A percentile compares a stretch with the other conserved stretches of the same genome.
Evolutionary conservation across 2,329 filamentous ascomycete genomes (phyloP).

Genomic region (Calonectria hongkongensis): DNA sequence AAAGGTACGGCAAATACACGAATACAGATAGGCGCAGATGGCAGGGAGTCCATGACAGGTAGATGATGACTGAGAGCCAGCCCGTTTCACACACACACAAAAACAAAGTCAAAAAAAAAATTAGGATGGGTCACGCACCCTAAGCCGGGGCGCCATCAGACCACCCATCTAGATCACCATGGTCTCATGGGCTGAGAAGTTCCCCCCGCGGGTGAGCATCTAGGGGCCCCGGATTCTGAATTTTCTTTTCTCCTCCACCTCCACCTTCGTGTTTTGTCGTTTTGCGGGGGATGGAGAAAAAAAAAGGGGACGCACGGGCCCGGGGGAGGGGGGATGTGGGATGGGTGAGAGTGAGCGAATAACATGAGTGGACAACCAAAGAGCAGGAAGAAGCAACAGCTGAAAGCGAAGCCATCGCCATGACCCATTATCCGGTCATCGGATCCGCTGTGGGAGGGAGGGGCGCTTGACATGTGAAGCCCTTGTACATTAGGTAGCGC

Average conservation of each 20-base stretch:
- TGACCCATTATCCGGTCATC: conserved; percentile 19
- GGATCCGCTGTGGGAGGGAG: conserved; percentile 4
- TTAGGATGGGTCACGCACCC: conserved; percentile 15
- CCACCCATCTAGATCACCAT: conserved; percentile 16
- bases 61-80: conserved; percentile 19
- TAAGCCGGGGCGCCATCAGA: conserved; percentile 14
- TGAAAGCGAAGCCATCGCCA: conserved; percentile 22
- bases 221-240: conserved; percentile 29
- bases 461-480: conserved; percentile 2
- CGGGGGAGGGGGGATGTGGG: too few relatives aligned
- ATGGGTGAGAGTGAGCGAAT: conserved; percentile 13
- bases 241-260: not conserved
- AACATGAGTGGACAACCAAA: not conserved
- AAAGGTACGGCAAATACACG: not conserved
- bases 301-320: not conserved
- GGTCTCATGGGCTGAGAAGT: conserved; percentile 11
- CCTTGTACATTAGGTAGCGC: not conserved
- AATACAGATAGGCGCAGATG: not conserved
- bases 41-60: conserved; percentile 6
- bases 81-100: not conserved
- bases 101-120: not conserved
- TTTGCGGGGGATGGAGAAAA: conserved; percentile 1
- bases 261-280: too few relatives aligned
- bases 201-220: conserved; percentile 15
- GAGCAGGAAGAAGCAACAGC: not conserved